Conservation (phyloP, 108 stramenopile genomes). For the Nannochloropsis gaditana region DNA sequence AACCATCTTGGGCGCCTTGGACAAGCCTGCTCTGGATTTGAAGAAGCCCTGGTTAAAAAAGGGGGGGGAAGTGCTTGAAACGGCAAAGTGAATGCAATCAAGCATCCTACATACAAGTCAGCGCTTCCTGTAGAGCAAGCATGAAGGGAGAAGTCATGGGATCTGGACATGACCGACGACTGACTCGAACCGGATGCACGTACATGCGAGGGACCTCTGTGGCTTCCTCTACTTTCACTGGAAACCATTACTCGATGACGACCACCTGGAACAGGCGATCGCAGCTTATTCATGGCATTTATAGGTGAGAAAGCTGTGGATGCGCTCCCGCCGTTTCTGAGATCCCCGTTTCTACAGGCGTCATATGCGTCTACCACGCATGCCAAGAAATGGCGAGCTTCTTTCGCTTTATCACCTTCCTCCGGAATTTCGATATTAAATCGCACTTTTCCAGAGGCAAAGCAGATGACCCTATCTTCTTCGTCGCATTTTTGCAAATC, state of each 20-base stretch:
- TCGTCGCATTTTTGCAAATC: conserved; percentile 11
- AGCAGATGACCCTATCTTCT: neutral
- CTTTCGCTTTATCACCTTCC: neutral
- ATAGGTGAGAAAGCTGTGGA: neutral
- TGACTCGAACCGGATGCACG: neutral
- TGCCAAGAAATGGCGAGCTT: neutral
- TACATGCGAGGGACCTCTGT: neutral
- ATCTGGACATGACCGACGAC: too few relatives aligned
- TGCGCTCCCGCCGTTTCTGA: conserved; percentile 10
- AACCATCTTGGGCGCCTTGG: too few relatives aligned
- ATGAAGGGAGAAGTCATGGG: too few relatives aligned
- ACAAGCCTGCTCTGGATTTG: too few relatives aligned
- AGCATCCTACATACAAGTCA: too few relatives aligned
- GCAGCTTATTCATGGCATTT: neutral
- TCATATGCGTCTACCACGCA: neutral
- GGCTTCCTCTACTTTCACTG: neutral
- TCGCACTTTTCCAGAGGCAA: neutral
- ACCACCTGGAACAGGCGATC: neutral
- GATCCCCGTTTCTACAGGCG: neutral
- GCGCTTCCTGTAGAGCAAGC: too few relatives aligned
- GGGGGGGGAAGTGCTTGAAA: too few relatives aligned
- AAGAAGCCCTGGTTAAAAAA: too few relatives aligned
- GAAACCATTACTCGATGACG: neutral
- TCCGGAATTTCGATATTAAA: neutral
- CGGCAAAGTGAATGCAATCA: too few relatives aligned